These are phyloP conservation scores for Apiotrichum gracile DNA, from an alignment of 1,284 basidiomycete genomes.

Conservation along the genomic window DNA sequence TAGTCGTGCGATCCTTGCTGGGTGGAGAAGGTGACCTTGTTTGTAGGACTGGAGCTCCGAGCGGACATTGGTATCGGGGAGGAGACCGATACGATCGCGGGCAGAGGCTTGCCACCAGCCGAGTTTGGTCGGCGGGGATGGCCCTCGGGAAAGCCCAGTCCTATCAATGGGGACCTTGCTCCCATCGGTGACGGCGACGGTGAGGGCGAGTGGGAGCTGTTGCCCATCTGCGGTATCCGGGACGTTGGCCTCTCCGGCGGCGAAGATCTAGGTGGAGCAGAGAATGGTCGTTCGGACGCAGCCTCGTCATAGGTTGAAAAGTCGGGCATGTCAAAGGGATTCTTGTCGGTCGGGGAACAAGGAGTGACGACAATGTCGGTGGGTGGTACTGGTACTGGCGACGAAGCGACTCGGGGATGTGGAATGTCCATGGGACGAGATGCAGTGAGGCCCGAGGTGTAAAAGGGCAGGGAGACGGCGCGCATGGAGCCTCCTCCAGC, in stretches of 20 bases:
- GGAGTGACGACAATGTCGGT: constrained; percentile 38
- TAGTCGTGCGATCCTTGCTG: constrained; percentile 10
- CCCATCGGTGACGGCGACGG: not conserved
- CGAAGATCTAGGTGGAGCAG: constrained; percentile 1
- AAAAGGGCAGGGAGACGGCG: not conserved
- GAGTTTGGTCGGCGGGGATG: constrained; percentile 1
- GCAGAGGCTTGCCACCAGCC: not conserved
- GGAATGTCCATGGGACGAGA: not conserved
- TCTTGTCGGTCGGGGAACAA: constrained; percentile 25
- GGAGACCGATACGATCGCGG: constrained; percentile 26
- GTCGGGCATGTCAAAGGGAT: constrained; percentile 4
- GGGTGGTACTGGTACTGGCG: constrained; percentile 9
- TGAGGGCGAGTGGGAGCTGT: not conserved
- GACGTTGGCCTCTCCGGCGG: not conserved
- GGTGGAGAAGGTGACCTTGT: constrained; percentile 30
- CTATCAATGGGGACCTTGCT: constrained; percentile 7
- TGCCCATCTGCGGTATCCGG: not conserved
- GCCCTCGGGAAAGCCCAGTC: constrained; percentile 32
- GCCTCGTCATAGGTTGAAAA: not conserved
- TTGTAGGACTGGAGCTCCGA: constrained; percentile 20
- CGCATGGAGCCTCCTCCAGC: not conserved
- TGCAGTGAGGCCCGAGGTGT: not conserved
- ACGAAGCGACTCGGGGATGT: not conserved
- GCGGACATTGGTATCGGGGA: constrained; percentile 34
- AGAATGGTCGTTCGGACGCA: not conserved